A percentile compares a stretch with the other conserved stretches of the same genome.
Evolutionary conservation across 208 protist genomes (phyloP).

Genomic region (Naegleria lovaniensis): DNA sequence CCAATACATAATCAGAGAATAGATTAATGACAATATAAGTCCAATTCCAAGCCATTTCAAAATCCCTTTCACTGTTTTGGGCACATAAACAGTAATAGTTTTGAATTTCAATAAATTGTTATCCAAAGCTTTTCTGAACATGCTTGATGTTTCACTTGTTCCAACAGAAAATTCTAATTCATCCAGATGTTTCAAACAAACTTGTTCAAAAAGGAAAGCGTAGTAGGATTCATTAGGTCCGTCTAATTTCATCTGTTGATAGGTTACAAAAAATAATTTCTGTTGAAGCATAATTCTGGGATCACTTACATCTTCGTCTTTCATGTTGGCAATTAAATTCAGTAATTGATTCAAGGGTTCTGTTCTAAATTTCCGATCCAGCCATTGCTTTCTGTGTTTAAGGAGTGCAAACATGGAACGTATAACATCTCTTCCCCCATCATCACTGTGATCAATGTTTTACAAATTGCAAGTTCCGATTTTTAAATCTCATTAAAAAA

Average conservation of each 20-base stretch:
- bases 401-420: not conserved
- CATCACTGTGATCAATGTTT: not conserved
- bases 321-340: not conserved
- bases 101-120: not conserved
- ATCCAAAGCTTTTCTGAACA: not conserved
- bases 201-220: constrained; percentile 5
- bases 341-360: not conserved
- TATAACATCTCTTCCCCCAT: not conserved
- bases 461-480: no score
- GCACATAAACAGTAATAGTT: not conserved
- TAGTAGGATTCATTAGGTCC: not conserved
- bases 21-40: not conserved
- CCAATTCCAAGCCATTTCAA: not conserved
- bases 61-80: not conserved
- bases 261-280: no score
- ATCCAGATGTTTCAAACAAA: not conserved
- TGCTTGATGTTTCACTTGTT: not conserved
- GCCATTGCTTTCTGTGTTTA: not conserved
- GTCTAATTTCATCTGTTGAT: not conserved
- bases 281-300: no score
- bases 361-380: not conserved
- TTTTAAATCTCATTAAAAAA: no score
- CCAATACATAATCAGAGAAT: not conserved
- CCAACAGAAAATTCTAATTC: not conserved
- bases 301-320: not conserved